Percentiles rank a stretch among this genome's conserved stretches.
Evolutionary conservation across 306 rosid genomes (phyloP).

Genomic region (Corylus americana): DNA sequence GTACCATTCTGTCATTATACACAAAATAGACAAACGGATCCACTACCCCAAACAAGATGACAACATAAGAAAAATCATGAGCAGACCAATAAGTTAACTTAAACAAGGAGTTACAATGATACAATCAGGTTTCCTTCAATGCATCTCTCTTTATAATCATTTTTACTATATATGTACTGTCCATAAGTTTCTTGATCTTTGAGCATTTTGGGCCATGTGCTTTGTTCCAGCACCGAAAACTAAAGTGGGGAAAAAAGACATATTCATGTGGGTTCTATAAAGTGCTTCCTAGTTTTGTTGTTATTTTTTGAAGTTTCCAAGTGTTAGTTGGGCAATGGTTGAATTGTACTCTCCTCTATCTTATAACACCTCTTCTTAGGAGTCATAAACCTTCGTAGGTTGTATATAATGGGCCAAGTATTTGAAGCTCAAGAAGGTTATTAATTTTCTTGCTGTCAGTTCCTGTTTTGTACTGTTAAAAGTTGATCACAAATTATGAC

Average conservation of each 20-base stretch:
- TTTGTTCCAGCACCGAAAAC: neutral
- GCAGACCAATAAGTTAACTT: neutral
- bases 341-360: neutral
- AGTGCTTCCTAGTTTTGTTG: slow-evolving; percentile 18
- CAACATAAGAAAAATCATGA: neutral
- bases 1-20: neutral
- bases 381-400: slow-evolving; percentile 1
- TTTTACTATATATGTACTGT: neutral
- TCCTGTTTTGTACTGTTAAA: neutral
- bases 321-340: slow-evolving; percentile 5
- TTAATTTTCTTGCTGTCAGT: neutral
- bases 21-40: neutral
- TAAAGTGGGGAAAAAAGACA: neutral
- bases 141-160: neutral
- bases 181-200: neutral
- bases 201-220: slow-evolving; percentile 7
- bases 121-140: neutral
- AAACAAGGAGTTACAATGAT: neutral
- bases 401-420: slow-evolving; percentile 9
- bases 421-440: slow-evolving; percentile 3
- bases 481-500: neutral
- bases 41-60: neutral
- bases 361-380: neutral
- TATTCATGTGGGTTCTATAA: neutral
- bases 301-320: slow-evolving; percentile 4